Percentiles rank a stretch among this genome's conserved stretches.
phyloP scores from a whole-genome alignment of 2,329 filamentous ascomycete genomes.

The Fusarium sp. region DNA sequence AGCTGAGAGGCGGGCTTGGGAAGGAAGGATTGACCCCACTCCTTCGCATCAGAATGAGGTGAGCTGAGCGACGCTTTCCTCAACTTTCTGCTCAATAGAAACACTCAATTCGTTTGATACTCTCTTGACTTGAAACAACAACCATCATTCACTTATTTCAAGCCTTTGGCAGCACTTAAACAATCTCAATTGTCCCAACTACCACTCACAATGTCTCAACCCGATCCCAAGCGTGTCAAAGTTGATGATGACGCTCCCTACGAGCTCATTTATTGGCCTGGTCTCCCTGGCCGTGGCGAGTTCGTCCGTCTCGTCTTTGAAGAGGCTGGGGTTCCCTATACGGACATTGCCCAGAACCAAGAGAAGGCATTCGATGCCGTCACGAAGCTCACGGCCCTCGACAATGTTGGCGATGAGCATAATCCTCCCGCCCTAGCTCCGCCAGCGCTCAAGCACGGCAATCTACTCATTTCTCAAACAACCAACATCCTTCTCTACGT shows the following conservation, averaged over 20 bases:
- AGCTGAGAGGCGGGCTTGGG: neutral
- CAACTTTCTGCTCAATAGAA: neutral
- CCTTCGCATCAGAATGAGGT: conserved; percentile 14
- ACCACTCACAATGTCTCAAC: conserved; percentile 36
- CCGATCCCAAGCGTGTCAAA: conserved; percentile 46
- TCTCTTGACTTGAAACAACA: neutral
- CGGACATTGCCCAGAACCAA: conserved; percentile 59
- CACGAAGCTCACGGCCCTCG: conserved; percentile 57
- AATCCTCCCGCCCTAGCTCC: conserved; percentile 76
- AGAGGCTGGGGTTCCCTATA: conserved; percentile 72
- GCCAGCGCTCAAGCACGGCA: conserved; percentile 72
- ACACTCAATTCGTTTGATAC: neutral
- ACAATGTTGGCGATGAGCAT: conserved; percentile 59
- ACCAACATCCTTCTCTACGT: conserved; percentile 80
- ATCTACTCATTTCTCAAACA: conserved; percentile 74
- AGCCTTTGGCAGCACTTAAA: neutral
- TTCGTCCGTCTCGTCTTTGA: conserved; percentile 78
- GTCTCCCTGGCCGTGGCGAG: conserved; percentile 78
- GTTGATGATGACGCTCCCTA: conserved; percentile 62
- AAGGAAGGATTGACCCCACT: conserved; percentile 18
- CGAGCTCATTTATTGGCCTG: conserved; percentile 77
- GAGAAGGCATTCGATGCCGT: conserved; percentile 65
- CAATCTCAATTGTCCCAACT: neutral
- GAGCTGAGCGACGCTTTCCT: neutral
- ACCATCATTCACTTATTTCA: neutral